These are phyloP conservation scores for Cutaneotrichosporon sp. DNA, from an alignment of 1,284 basidiomycete species.

Conservation along the genomic window DNA sequence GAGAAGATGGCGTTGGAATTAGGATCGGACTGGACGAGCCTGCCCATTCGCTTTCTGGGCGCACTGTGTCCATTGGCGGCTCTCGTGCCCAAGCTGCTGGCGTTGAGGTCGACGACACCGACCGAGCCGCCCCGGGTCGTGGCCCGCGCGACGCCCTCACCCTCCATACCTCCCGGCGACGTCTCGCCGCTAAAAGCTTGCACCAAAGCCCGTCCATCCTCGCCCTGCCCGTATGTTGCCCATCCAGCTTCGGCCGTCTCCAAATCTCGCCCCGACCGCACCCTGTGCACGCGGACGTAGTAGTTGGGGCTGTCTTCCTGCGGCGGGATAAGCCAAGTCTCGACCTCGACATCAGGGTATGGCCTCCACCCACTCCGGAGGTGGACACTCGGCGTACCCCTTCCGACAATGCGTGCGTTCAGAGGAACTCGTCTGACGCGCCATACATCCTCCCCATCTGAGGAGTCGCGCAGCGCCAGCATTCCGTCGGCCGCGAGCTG, in stretches of 20 bases:
- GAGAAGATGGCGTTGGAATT: constrained; percentile 68
- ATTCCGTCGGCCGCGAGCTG: constrained; percentile 66
- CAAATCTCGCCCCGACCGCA: constrained; percentile 55
- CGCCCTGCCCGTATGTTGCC: constrained; percentile 64
- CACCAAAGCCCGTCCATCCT: constrained; percentile 58
- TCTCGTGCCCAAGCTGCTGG: too few species aligned
- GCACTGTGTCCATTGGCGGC: too few species aligned
- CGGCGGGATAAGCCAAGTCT: constrained; percentile 70
- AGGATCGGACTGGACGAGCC: constrained; percentile 62
- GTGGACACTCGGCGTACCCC: constrained; percentile 51
- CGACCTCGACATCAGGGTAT: constrained; percentile 65
- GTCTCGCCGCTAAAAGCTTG: constrained; percentile 41
- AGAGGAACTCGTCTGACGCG: constrained; percentile 60
- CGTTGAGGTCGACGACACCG: constrained; percentile 55
- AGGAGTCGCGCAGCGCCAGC: constrained; percentile 59
- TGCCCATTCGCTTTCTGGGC: constrained; percentile 30
- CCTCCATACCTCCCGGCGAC: constrained; percentile 37
- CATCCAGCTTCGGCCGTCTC: constrained; percentile 65
- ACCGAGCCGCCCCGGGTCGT: constrained; percentile 60
- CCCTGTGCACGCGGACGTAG: constrained; percentile 65
- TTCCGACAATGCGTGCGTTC: constrained; percentile 58
- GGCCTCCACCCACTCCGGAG: constrained; percentile 67
- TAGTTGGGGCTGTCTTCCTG: constrained; percentile 56
- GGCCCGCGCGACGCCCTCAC: constrained; percentile 52
- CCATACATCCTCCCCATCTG: constrained; percentile 59